These are phyloP conservation scores for Setaria italica DNA, from an alignment of 202 grass and related monocot genomes.

Conservation along the genomic window DNA sequence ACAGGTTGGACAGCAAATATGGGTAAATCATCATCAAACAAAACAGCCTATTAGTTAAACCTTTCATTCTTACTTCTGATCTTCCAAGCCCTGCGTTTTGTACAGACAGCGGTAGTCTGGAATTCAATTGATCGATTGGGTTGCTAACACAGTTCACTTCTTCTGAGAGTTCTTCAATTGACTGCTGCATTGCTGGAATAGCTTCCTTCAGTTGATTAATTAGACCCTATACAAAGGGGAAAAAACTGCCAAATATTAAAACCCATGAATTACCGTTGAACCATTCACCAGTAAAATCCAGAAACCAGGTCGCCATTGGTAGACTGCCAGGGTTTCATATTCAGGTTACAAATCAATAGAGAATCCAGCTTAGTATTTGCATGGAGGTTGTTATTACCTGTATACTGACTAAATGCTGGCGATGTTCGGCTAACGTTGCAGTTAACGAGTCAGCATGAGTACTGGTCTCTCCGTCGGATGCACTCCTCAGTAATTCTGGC, in stretches of 20 bases:
- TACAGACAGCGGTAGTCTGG: conserved; percentile 45
- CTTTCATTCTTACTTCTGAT: conserved; percentile 57
- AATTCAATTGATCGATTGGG: conserved; percentile 62
- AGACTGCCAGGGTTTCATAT: not conserved
- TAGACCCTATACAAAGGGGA: conserved; percentile 69
- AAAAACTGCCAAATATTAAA: conserved; percentile 45
- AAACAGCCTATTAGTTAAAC: conserved; percentile 22
- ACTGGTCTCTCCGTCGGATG: conserved; percentile 65
- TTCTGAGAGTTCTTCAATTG: conserved; percentile 87
- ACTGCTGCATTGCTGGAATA: conserved; percentile 91
- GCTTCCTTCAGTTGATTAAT: conserved; percentile 98
- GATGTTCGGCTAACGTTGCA: conserved; percentile 94
- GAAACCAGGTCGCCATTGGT: not conserved
- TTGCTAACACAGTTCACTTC: conserved; percentile 73
- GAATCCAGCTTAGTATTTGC: not conserved
- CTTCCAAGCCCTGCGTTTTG: conserved; percentile 54
- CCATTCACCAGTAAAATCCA: no score
- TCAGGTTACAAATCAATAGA: conserved; percentile 8
- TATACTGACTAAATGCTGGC: conserved; percentile 98
- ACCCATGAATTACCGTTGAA: not conserved
- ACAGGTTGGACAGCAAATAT: conserved; percentile 19
- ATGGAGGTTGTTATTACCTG: conserved; percentile 66
- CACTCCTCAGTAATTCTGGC: conserved; percentile 92
- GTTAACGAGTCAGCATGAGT: conserved; percentile 92
- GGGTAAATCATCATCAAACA: conserved; percentile 44